Evolutionary conservation across 768 basidiomycete genomes (phyloP).

Genomic region (Gyrodon lividus): DNA sequence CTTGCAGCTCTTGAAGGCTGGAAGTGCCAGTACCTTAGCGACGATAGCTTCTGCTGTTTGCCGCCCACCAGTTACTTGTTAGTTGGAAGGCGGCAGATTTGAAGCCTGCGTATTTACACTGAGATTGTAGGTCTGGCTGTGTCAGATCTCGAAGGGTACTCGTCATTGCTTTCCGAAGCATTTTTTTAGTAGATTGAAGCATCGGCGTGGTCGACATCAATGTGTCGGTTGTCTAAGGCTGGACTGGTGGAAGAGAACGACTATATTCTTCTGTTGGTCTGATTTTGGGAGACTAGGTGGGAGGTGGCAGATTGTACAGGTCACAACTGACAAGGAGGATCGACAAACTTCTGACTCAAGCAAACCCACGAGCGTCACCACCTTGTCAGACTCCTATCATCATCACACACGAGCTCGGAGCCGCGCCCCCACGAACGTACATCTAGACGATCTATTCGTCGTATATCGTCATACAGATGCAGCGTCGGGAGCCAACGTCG

Average conservation of each 20-base stretch:
- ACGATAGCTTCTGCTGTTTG: slow-evolving; percentile 37
- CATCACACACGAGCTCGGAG: too few relatives aligned
- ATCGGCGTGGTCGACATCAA: slow-evolving; percentile 34
- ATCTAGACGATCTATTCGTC: too few relatives aligned
- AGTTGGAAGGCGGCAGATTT: neutral
- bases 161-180: slow-evolving; percentile 51
- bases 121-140: slow-evolving; percentile 46
- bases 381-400: neutral
- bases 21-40: slow-evolving; percentile 45
- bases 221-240: neutral
- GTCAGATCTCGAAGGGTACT: slow-evolving; percentile 46
- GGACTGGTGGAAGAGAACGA: slow-evolving; percentile 1
- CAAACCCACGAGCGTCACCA: slow-evolving; percentile 4
- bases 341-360: slow-evolving; percentile 14
- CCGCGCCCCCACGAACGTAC: too few relatives aligned
- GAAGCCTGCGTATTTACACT: slow-evolving; percentile 46
- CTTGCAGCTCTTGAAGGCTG: slow-evolving; percentile 48
- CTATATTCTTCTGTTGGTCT: too few relatives aligned
- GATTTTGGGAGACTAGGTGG: too few relatives aligned
- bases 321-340: too few relatives aligned
- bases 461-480: slow-evolving; percentile 10
- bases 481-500: slow-evolving; percentile 37
- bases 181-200: slow-evolving; percentile 46
- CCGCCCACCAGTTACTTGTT: neutral
- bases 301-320: too few relatives aligned